These are phyloP conservation scores for Rhododendron simsii DNA, from an alignment of 148 eudicot species.

Conservation along the genomic window DNA sequence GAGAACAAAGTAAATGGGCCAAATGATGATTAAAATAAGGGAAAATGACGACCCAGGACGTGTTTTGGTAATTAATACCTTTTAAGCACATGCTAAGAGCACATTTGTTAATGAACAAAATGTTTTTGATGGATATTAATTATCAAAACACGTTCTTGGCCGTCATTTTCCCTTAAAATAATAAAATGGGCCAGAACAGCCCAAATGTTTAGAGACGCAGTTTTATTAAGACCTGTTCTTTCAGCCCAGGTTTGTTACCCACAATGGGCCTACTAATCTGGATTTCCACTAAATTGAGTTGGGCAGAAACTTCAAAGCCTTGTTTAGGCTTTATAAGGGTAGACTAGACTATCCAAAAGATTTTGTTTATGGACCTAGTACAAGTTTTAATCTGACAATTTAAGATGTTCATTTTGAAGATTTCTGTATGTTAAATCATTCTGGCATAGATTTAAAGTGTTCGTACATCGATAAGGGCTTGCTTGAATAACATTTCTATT, in stretches of 20 bases:
- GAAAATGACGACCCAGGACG: too few species aligned
- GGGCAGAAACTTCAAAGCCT: background rate
- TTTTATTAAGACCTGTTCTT: too few species aligned
- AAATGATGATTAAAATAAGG: background rate
- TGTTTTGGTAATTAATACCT: too few species aligned
- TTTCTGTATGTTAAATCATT: background rate
- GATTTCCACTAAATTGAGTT: background rate
- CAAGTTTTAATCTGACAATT: background rate
- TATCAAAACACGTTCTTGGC: too few species aligned
- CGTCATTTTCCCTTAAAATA: too few species aligned
- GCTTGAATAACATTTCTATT: background rate
- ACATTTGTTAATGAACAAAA: too few species aligned
- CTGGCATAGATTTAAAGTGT: background rate
- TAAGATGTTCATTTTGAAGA: background rate
- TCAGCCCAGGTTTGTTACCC: background rate
- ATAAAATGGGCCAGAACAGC: background rate
- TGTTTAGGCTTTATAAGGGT: background rate
- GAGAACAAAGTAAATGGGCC: background rate
- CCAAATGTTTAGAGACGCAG: background rate
- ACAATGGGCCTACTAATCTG: background rate
- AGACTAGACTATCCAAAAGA: background rate
- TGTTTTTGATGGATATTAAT: too few species aligned
- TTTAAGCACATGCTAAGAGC: too few species aligned
- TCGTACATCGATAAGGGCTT: background rate
- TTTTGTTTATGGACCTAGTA: background rate